These are phyloP conservation scores for Hymenoscyphus albidus DNA, from an alignment of 2,329 filamentous ascomycete genomes.

Conservation along the genomic window DNA sequence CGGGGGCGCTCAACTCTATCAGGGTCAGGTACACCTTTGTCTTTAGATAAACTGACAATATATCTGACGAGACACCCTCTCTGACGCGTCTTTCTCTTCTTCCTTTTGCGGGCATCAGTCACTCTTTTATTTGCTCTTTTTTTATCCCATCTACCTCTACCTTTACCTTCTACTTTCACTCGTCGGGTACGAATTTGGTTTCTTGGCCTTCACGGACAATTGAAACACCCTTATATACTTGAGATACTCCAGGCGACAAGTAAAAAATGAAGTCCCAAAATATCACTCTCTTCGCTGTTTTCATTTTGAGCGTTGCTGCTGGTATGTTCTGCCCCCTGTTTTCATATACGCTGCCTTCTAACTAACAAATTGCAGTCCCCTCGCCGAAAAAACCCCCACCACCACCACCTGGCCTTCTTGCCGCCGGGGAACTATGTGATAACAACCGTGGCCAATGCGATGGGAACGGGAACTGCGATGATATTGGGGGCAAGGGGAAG, in stretches of 20 bases:
- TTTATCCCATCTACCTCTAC: neutral
- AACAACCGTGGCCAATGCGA: conserved; percentile 1
- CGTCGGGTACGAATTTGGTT: neutral
- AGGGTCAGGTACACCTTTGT: neutral
- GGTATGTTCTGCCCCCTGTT: neutral
- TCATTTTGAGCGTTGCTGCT: neutral
- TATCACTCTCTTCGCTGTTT: neutral
- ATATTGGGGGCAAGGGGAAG: neutral
- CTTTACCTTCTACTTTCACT: neutral
- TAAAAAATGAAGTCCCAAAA: neutral
- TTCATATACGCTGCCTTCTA: neutral
- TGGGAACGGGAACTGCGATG: neutral
- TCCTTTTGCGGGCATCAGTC: neutral
- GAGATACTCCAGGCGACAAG: neutral
- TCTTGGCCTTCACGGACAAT: neutral
- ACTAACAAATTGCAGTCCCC: neutral
- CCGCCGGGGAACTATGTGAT: neutral
- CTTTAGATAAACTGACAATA: neutral
- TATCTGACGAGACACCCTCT: neutral
- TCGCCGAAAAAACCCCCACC: neutral
- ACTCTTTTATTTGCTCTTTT: neutral
- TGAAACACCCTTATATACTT: neutral
- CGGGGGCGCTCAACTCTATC: neutral
- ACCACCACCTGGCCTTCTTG: neutral
- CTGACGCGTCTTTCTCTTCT: neutral